Percentiles rank a stretch among this genome's conserved stretches.
These are phyloP conservation scores for Chaetoceros tenuissimus DNA, from an alignment of 108 stramenopile species.

Conservation along the genomic window DNA sequence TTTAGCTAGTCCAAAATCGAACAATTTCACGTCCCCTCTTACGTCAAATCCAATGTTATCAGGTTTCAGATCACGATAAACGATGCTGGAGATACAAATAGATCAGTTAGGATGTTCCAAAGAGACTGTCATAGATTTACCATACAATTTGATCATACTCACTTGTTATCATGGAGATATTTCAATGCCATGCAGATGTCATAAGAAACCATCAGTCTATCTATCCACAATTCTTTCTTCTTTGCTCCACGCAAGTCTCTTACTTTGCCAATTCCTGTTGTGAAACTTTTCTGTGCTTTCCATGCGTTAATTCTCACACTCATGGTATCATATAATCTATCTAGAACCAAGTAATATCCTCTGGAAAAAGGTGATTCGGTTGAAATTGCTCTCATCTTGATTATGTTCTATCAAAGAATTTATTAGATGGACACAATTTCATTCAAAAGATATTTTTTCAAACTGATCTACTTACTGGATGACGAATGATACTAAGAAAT, in stretches of 20 bases:
- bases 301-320: slow-evolving; percentile 34
- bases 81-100: slow-evolving; percentile 15
- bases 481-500: slow-evolving; percentile 33
- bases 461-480: slow-evolving; percentile 19
- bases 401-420: slow-evolving; percentile 17
- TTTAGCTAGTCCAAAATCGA: slow-evolving; percentile 40
- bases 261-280: slow-evolving; percentile 19
- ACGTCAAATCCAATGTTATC: slow-evolving; percentile 45
- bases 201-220: slow-evolving; percentile 30
- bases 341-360: slow-evolving; percentile 36
- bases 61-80: slow-evolving; percentile 43
- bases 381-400: slow-evolving; percentile 41
- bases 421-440: neutral
- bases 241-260: slow-evolving; percentile 14
- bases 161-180: slow-evolving; percentile 34
- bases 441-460: slow-evolving; percentile 2
- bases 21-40: slow-evolving; percentile 35
- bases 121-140: too few relatives aligned
- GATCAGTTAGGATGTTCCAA: neutral
- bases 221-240: slow-evolving; percentile 23
- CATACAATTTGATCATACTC: slow-evolving; percentile 11
- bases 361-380: slow-evolving; percentile 5
- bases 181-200: slow-evolving; percentile 38
- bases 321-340: slow-evolving; percentile 50
- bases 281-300: slow-evolving; percentile 13